Percentiles rank a stretch among this genome's conserved stretches.
phyloP scores from a whole-genome alignment of 2,329 filamentous ascomycete species.

The Blumeriella jaapii region DNA sequence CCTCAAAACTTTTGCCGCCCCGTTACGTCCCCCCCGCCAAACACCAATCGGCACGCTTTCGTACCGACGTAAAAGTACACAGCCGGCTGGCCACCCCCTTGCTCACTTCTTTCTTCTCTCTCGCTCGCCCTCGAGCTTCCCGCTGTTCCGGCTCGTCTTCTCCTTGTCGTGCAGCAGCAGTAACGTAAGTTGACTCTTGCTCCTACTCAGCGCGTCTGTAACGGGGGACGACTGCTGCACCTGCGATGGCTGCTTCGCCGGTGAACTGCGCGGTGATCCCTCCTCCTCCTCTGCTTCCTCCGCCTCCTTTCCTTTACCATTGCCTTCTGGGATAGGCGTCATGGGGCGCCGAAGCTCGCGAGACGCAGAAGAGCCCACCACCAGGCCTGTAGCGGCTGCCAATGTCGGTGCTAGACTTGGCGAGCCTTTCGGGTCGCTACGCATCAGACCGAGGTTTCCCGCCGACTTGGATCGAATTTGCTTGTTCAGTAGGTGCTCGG shows the following conservation, averaged over 20 bases:
- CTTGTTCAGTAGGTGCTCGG: conserved; percentile 4
- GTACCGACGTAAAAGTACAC: not conserved
- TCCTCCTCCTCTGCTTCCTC: conserved; percentile 14
- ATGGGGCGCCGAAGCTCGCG: not conserved
- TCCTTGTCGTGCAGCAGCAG: conserved; percentile 39
- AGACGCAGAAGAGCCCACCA: conserved; percentile 11
- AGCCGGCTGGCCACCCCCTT: not conserved
- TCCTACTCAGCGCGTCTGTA: conserved; percentile 37
- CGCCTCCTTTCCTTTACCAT: conserved; percentile 19
- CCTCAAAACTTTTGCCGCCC: too few relatives aligned
- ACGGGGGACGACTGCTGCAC: conserved; percentile 4
- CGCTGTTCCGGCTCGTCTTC: conserved; percentile 22
- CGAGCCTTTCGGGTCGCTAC: conserved; percentile 17
- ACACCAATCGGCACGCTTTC: too few relatives aligned
- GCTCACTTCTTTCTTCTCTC: conserved; percentile 1
- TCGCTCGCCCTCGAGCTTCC: conserved; percentile 6
- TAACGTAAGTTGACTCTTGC: conserved; percentile 48
- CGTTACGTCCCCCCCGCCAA: too few relatives aligned
- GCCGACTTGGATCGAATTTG: conserved; percentile 7
- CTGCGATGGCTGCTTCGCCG: too few relatives aligned
- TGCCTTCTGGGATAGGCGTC: conserved; percentile 8
- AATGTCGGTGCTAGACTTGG: conserved; percentile 21
- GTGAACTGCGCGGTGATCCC: conserved; percentile 14
- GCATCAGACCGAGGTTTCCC: conserved; percentile 9
- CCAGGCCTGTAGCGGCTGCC: conserved; percentile 17